Evolutionary conservation across 2,329 filamentous ascomycete genomes (phyloP).

Genomic region (Claviceps quebecensis): DNA sequence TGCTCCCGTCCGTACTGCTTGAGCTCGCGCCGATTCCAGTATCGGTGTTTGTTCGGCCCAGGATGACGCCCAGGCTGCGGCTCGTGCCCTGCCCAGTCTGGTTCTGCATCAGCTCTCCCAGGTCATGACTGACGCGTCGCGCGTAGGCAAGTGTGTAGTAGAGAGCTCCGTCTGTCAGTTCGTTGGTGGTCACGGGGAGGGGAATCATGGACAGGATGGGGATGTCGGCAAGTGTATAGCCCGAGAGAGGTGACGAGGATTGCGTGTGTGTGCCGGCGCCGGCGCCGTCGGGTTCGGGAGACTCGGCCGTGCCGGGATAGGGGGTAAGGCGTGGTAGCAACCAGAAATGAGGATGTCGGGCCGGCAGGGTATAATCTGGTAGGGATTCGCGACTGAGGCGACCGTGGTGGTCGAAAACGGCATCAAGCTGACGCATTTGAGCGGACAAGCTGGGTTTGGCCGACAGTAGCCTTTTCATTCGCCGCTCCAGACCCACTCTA

Average conservation of each 20-base stretch:
- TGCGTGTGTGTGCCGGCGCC: conserved; percentile 6
- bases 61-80: conserved; percentile 9
- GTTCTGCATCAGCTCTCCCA: conserved; percentile 13
- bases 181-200: conserved; percentile 16
- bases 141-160: conserved; percentile 19
- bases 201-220: conserved; percentile 19
- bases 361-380: conserved; percentile 7
- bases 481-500: conserved; percentile 19
- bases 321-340: conserved; percentile 6
- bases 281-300: background rate
- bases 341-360: conserved; percentile 3
- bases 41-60: conserved; percentile 6
- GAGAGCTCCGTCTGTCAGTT: conserved; percentile 18
- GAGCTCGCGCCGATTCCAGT: conserved; percentile 3
- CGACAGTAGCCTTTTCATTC: conserved; percentile 20
- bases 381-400: conserved; percentile 4
- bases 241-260: conserved; percentile 14
- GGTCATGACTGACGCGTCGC: conserved; percentile 16
- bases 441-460: conserved; percentile 20
- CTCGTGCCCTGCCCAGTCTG: conserved; percentile 11
- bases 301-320: conserved; percentile 2
- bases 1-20: conserved; percentile 6
- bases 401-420: conserved; percentile 8
- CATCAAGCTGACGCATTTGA: conserved; percentile 17
- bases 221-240: conserved; percentile 18